phyloP scores from a whole-genome alignment of 495 filamentous ascomycete species.

The Trichoderma reesei region DNA sequence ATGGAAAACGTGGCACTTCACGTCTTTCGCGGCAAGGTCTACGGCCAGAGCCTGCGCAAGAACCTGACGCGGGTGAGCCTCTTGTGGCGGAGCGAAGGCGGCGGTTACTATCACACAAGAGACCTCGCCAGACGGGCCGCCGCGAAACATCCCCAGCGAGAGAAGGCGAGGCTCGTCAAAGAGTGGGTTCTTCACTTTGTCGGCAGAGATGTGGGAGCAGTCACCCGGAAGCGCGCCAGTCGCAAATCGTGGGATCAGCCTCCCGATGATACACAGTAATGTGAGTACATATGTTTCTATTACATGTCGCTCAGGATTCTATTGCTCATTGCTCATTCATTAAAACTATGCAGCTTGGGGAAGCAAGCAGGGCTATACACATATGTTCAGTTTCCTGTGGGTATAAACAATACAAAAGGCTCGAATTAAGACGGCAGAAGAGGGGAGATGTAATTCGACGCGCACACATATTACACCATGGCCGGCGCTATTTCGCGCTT shows the following conservation, averaged over 20 bases:
- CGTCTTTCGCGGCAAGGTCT: conserved; percentile 61
- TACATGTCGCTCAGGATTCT: background rate
- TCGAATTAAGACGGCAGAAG: background rate
- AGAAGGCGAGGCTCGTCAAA: conserved; percentile 56
- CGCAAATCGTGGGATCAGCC: conserved; percentile 11
- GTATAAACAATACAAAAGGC: conserved; percentile 5
- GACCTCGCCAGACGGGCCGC: conserved; percentile 25
- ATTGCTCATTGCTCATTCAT: background rate
- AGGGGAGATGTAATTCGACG: background rate
- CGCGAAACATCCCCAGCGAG: conserved; percentile 37
- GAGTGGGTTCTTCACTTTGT: conserved; percentile 73
- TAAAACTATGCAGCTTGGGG: background rate
- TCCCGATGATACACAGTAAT: conserved; percentile 13
- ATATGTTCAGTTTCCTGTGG: background rate
- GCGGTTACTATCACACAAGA: conserved; percentile 31
- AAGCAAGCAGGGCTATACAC: background rate
- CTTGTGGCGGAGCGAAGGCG: conserved; percentile 39
- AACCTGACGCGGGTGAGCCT: conserved; percentile 63
- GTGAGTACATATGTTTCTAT: background rate
- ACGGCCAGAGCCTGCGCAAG: conserved; percentile 63
- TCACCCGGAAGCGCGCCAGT: background rate
- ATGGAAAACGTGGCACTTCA: conserved; percentile 67
- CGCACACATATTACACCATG: background rate
- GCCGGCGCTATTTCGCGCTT: background rate
- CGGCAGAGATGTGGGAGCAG: conserved; percentile 22